Conservation (phyloP, 495 filamentous ascomycete species). For the Glutinoglossum americanum region DNA sequence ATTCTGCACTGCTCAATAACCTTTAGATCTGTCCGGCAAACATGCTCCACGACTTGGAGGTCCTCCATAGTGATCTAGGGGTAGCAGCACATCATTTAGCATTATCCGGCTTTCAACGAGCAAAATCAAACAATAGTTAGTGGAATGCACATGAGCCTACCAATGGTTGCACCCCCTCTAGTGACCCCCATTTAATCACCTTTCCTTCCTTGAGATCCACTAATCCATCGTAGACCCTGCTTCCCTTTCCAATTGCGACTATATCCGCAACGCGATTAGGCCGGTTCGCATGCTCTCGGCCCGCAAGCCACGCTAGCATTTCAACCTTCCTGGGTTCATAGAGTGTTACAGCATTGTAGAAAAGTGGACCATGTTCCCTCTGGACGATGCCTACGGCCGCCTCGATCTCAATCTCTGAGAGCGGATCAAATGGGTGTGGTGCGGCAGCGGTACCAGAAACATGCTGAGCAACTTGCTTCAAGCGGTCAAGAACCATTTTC, state of each 20-base stretch:
- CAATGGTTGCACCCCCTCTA: slow-evolving; percentile 68
- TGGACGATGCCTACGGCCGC: slow-evolving; percentile 45
- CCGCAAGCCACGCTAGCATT: slow-evolving; percentile 63
- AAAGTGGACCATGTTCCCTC: slow-evolving; percentile 45
- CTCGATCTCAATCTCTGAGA: slow-evolving; percentile 59
- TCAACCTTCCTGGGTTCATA: slow-evolving; percentile 74
- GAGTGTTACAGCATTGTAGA: slow-evolving; percentile 79
- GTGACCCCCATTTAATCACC: slow-evolving; percentile 53
- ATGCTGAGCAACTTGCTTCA: slow-evolving; percentile 46
- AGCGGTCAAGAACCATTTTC: slow-evolving; percentile 36
- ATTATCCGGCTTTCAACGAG: neutral
- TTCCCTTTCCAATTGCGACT: slow-evolving; percentile 62
- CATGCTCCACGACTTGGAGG: slow-evolving; percentile 64
- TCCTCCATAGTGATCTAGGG: slow-evolving; percentile 83
- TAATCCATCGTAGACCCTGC: slow-evolving; percentile 66
- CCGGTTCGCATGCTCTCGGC: slow-evolving; percentile 34
- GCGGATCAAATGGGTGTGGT: slow-evolving; percentile 72
- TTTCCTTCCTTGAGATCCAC: slow-evolving; percentile 54
- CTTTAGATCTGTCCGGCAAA: slow-evolving; percentile 58
- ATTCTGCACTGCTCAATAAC: slow-evolving; percentile 86
- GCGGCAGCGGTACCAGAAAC: slow-evolving; percentile 31
- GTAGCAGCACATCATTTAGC: slow-evolving; percentile 1
- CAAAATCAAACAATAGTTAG: no score
- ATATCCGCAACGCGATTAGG: slow-evolving; percentile 63
- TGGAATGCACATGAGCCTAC: slow-evolving; percentile 18